A percentile compares a stretch with the other conserved stretches of the same genome.
phyloP scores from a whole-genome alignment of 2,329 filamentous ascomycete species.

The Metarhizium rileyi region DNA sequence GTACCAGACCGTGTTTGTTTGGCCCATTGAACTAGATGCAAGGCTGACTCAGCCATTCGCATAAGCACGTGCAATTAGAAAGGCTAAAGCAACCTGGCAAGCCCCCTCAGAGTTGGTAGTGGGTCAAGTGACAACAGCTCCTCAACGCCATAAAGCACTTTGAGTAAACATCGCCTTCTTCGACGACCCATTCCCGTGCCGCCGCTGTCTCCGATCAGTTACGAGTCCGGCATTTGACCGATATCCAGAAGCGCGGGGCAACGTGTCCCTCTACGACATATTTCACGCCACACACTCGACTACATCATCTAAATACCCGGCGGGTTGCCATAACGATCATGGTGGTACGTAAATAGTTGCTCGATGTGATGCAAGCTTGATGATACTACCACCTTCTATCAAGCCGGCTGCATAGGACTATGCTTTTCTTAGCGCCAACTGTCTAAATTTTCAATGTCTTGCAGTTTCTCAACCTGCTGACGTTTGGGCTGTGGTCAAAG shows the following conservation, averaged over 20 bases:
- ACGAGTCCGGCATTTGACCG: background rate
- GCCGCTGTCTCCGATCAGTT: background rate
- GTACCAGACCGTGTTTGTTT: no score
- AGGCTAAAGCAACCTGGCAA: background rate
- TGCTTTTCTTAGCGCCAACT: slow-evolving; percentile 5
- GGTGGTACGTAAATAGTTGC: slow-evolving; percentile 21
- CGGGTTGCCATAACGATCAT: slow-evolving; percentile 14
- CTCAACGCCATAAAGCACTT: background rate
- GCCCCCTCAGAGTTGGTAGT: background rate
- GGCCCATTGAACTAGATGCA: no score
- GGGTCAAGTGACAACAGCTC: background rate
- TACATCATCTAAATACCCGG: background rate
- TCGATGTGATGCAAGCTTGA: background rate
- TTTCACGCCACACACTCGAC: background rate
- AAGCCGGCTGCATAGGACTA: background rate
- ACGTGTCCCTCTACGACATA: background rate
- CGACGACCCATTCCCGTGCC: background rate
- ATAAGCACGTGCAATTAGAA: background rate
- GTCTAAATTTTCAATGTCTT: slow-evolving; percentile 25
- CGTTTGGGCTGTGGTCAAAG: slow-evolving; percentile 64
- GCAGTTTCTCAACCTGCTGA: slow-evolving; percentile 58
- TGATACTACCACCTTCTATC: background rate
- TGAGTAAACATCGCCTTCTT: background rate
- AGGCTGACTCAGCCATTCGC: background rate
- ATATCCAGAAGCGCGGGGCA: background rate